These are phyloP conservation scores for Sergeia podlipaevii DNA, from an alignment of 208 protist genomes.

Conservation along the genomic window DNA sequence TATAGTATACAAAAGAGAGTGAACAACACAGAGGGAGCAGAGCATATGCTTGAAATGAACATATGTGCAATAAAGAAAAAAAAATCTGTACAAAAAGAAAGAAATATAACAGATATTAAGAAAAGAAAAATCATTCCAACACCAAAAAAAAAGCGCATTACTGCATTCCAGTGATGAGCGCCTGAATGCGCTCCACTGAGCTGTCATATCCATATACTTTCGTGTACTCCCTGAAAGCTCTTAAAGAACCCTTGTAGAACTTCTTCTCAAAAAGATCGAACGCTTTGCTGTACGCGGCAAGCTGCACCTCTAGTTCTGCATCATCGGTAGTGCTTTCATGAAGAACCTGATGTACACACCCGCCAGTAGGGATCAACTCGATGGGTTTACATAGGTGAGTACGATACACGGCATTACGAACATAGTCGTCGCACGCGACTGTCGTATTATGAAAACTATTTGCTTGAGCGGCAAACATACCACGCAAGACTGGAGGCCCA, in stretches of 20 bases:
- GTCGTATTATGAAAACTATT: conserved; percentile 15
- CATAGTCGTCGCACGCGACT: conserved; percentile 15
- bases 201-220: conserved; percentile 28
- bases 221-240: conserved; percentile 18
- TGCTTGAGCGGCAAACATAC: conserved; percentile 15
- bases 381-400: conserved; percentile 16
- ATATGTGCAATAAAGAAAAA: too few relatives aligned
- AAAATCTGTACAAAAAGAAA: too few relatives aligned
- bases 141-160: too few relatives aligned
- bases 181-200: conserved; percentile 23
- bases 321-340: neutral
- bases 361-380: conserved; percentile 10
- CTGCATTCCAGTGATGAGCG: too few relatives aligned
- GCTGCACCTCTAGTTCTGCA: conserved; percentile 10
- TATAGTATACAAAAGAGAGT: too few relatives aligned
- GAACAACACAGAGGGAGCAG: too few relatives aligned
- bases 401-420: conserved; percentile 8
- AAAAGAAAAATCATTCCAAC: too few relatives aligned
- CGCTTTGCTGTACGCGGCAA: conserved; percentile 12
- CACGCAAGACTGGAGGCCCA: conserved; percentile 10
- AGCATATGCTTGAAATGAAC: too few relatives aligned
- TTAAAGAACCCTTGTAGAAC: conserved; percentile 16
- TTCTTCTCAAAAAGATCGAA: conserved; percentile 23
- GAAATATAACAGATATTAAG: too few relatives aligned
- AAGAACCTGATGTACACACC: conserved; percentile 9